These are phyloP conservation scores for Babesia caballi DNA, from an alignment of 169 alveolate genomes.

Conservation along the genomic window DNA sequence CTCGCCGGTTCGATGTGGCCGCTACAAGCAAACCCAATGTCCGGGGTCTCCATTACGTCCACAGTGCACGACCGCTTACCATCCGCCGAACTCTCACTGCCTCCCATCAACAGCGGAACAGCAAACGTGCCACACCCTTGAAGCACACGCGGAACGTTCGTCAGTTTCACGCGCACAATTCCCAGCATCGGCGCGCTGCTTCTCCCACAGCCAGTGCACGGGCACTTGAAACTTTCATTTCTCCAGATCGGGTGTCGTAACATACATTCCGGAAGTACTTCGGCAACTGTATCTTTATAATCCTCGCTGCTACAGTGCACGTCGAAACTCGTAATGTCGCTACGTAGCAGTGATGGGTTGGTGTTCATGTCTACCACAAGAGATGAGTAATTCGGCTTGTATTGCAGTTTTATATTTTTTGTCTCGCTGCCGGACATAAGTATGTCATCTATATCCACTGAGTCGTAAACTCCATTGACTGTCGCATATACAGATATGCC, in stretches of 20 bases:
- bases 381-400: no score
- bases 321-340: not conserved
- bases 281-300: not conserved
- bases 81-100: not conserved
- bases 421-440: no score
- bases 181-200: slow-evolving; percentile 4
- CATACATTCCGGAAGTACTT: not conserved
- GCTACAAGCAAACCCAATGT: slow-evolving; percentile 37
- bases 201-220: not conserved
- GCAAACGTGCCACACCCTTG: slow-evolving; percentile 20
- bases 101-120: not conserved
- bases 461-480: not conserved
- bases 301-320: not conserved
- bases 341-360: no score
- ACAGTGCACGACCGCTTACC: not conserved
- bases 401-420: no score
- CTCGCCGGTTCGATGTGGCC: slow-evolving; percentile 23
- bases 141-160: not conserved
- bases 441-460: not conserved
- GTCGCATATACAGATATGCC: not conserved
- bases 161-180: not conserved
- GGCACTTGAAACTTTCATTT: not conserved
- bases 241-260: not conserved
- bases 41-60: slow-evolving; percentile 32
- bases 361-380: no score